Conservation (phyloP, 768 basidiomycete genomes). For the Tylopilus plumbeoviolaceoides region DNA sequence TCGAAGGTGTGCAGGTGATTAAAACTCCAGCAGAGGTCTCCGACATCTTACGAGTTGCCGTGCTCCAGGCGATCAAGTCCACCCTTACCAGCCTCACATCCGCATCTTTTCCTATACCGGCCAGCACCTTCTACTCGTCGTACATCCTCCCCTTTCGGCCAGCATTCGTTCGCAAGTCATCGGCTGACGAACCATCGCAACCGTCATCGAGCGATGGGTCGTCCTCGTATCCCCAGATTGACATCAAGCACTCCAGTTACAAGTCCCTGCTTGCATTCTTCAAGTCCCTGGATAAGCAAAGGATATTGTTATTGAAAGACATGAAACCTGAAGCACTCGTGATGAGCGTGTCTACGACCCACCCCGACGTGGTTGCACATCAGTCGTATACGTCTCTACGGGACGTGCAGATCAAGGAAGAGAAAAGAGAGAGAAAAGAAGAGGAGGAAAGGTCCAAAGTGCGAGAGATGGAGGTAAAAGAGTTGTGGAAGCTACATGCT, state of each 20-base stretch:
- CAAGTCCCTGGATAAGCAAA: conserved; percentile 70
- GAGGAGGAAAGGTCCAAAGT: conserved; percentile 43
- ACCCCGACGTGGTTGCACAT: conserved; percentile 56
- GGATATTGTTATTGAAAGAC: conserved; percentile 68
- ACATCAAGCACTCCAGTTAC: conserved; percentile 73
- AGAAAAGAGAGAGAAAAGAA: conserved; percentile 54
- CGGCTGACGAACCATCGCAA: conserved; percentile 4
- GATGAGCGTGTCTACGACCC: conserved; percentile 49
- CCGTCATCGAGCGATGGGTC: conserved; percentile 12
- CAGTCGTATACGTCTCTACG: conserved; percentile 52
- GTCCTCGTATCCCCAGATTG: conserved; percentile 45
- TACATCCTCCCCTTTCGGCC: conserved; percentile 81
- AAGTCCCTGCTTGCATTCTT: conserved; percentile 83
- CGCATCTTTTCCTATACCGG: conserved; percentile 67
- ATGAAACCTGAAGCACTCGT: conserved; percentile 49
- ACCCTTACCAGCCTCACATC: conserved; percentile 43
- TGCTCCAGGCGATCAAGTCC: conserved; percentile 63
- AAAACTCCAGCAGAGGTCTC: conserved; percentile 21
- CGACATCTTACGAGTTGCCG: conserved; percentile 50
- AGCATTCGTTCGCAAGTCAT: conserved; percentile 38
- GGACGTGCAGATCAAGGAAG: conserved; percentile 61
- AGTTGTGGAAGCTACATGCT: conserved; percentile 75
- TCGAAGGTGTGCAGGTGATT: background rate
- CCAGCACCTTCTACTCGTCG: conserved; percentile 71
- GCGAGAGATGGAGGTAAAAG: conserved; percentile 54